Conservation (phyloP, 768 basidiomycete genomes). For the Mycena latifolia region DNA sequence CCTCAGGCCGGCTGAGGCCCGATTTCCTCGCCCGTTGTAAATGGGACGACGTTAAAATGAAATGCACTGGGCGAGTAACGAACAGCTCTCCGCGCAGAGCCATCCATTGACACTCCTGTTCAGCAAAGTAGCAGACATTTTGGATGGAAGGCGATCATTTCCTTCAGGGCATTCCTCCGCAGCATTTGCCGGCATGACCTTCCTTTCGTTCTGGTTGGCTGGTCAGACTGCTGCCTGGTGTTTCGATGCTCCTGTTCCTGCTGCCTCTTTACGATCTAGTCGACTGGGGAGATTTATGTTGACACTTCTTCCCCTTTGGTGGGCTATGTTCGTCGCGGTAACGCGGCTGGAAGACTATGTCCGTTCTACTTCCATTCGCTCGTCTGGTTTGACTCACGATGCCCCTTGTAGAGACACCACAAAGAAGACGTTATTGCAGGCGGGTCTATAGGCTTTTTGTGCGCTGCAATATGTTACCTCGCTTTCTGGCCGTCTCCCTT, state of each 20-base stretch:
- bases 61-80: constrained; percentile 70
- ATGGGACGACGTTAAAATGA: constrained; percentile 59
- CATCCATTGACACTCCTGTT: constrained; percentile 11
- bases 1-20: constrained; percentile 66
- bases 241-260: constrained; percentile 53
- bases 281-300: constrained; percentile 59
- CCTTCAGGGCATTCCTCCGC: constrained; percentile 80
- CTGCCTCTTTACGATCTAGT: constrained; percentile 56
- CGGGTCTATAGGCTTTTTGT: constrained; percentile 66
- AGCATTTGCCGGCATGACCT: constrained; percentile 75
- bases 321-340: constrained; percentile 72
- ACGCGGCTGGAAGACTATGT: constrained; percentile 77
- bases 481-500: constrained; percentile 79
- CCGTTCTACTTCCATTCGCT: constrained; percentile 41
- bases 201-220: constrained; percentile 71
- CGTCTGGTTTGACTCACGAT: constrained; percentile 18
- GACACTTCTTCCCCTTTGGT: constrained; percentile 66
- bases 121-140: constrained; percentile 52
- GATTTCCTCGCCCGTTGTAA: constrained; percentile 77
- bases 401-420: constrained; percentile 65
- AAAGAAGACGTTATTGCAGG: constrained; percentile 79
- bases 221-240: constrained; percentile 75
- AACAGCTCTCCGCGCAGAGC: neutral
- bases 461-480: constrained; percentile 63
- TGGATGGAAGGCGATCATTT: constrained; percentile 71